A percentile compares a stretch with the other conserved stretches of the same genome.
phyloP scores from a whole-genome alignment of 179 eudicot species.

The Amaranthus tricolor region DNA sequence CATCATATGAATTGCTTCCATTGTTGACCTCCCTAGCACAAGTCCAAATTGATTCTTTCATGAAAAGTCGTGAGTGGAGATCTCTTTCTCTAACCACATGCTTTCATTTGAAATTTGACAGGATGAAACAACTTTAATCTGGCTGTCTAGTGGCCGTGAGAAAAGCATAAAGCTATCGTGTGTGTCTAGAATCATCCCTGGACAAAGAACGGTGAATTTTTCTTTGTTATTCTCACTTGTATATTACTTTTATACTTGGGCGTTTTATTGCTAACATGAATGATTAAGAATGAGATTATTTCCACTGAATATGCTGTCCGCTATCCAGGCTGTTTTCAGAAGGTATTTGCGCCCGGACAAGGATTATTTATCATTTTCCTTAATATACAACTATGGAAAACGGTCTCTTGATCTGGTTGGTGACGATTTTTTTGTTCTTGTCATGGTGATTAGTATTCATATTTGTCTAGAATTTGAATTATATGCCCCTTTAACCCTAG shows the following conservation, averaged over 20 bases:
- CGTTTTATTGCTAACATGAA: not conserved
- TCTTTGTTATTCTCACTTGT: constrained; percentile 4
- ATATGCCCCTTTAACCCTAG: constrained; percentile 43
- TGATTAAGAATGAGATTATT: constrained; percentile 1
- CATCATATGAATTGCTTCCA: no score
- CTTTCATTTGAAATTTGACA: constrained; percentile 25
- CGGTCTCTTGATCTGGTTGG: constrained; percentile 96
- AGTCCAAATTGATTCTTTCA: not conserved
- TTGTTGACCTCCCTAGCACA: no score
- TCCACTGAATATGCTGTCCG: constrained; percentile 6
- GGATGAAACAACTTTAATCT: constrained; percentile 92
- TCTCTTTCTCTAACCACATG: constrained; percentile 6
- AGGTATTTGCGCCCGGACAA: constrained; percentile 87
- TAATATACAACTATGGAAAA: constrained; percentile 79
- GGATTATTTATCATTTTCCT: constrained; percentile 94
- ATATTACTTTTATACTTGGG: not conserved
- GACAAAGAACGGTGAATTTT: constrained; percentile 93
- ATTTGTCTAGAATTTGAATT: constrained; percentile 6
- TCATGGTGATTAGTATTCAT: constrained; percentile 2
- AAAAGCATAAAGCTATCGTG: constrained; percentile 74
- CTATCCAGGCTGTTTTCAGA: constrained; percentile 76
- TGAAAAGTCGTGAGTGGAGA: not conserved
- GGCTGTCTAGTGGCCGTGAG: constrained; percentile 86
- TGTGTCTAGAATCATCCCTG: constrained; percentile 84
- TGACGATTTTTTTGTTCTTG: constrained; percentile 17